Conservation (phyloP, 208 protist genomes). For the Giardia duodenalis region DNA sequence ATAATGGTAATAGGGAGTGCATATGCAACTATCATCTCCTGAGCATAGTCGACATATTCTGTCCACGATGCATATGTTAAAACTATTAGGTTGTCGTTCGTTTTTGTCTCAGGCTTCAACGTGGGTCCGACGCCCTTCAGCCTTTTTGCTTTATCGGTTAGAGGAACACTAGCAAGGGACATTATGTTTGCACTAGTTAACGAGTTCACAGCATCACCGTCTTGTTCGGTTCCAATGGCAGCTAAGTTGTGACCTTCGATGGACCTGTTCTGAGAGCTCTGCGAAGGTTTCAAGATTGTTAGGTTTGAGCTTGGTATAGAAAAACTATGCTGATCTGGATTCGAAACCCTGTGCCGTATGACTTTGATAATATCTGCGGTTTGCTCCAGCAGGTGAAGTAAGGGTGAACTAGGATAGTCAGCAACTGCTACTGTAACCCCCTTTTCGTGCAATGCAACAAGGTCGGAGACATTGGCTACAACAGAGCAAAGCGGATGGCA, state of each 20-base stretch:
- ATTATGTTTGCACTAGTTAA: not conserved
- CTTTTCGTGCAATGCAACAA: not conserved
- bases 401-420: not conserved
- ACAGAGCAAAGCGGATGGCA: not conserved
- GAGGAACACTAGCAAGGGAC: too few species aligned
- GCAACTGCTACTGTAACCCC: not conserved
- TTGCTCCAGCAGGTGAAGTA: not conserved
- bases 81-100: not conserved
- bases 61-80: not conserved
- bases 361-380: not conserved
- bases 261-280: too few species aligned
- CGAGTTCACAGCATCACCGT: not conserved
- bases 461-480: not conserved
- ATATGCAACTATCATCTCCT: not conserved
- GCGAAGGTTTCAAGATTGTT: too few species aligned
- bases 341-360: not conserved
- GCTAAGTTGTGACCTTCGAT: too few species aligned
- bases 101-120: too few species aligned
- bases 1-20: not conserved
- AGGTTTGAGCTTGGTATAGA: not conserved
- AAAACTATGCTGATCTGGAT: not conserved
- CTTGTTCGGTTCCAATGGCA: not conserved
- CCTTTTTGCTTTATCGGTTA: too few species aligned
- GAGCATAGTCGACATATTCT: not conserved
- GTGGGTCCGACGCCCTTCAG: too few species aligned